A percentile compares a stretch with the other conserved stretches of the same genome.
Evolutionary conservation across 768 basidiomycete genomes (phyloP).

Genomic region (Hericium alpestre): DNA sequence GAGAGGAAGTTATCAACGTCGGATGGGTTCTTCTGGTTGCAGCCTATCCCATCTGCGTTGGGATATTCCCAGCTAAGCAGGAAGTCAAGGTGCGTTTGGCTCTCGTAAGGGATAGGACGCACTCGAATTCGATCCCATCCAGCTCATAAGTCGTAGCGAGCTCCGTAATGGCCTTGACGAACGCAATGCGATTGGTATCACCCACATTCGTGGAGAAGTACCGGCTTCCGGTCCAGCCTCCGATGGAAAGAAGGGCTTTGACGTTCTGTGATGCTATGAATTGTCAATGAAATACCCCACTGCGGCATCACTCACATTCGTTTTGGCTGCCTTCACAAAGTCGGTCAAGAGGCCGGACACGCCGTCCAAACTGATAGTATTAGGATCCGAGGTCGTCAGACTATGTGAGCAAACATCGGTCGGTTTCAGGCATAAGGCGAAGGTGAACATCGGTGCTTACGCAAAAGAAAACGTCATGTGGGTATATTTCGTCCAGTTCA

Average conservation of each 20-base stretch:
- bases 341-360: constrained; percentile 16
- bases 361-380: constrained; percentile 14
- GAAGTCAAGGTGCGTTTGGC: neutral
- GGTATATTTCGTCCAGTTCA: constrained; percentile 49
- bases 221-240: constrained; percentile 8
- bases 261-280: constrained; percentile 18
- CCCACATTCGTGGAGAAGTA: constrained; percentile 8
- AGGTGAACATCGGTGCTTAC: constrained; percentile 31
- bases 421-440: neutral
- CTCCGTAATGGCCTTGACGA: neutral
- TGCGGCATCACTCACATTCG: constrained; percentile 26
- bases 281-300: constrained; percentile 15
- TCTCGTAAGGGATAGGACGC: neutral
- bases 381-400: constrained; percentile 26
- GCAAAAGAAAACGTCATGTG: constrained; percentile 52
- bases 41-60: constrained; percentile 48
- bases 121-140: constrained; percentile 11
- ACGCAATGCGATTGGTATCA: constrained; percentile 3
- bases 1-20: constrained; percentile 70
- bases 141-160: constrained; percentile 1
- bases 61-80: constrained; percentile 41
- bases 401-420: neutral
- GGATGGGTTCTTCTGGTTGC: constrained; percentile 42
- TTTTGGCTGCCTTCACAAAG: constrained; percentile 15
- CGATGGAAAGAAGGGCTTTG: constrained; percentile 4